A percentile compares a stretch with the other conserved stretches of the same genome.
Conservation (phyloP, 352 stramenopile genomes). For the Pythium phragmitis region DNA sequence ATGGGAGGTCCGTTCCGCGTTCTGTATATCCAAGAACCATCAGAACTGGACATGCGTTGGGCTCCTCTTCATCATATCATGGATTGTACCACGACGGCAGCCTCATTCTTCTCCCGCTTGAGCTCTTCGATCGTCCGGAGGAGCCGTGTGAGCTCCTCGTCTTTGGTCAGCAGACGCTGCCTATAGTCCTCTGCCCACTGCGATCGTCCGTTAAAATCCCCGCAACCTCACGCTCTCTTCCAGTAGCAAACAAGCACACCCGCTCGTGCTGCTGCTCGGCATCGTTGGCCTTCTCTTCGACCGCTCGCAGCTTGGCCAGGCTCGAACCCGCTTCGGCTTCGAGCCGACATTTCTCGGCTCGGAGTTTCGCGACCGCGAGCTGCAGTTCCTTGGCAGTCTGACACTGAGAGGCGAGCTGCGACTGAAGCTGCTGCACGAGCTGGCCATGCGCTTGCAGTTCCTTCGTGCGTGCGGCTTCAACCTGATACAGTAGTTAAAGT, state of each 20-base stretch:
- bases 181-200: conserved; percentile 18
- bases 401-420: conserved; percentile 27
- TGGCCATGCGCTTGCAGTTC: conserved; percentile 53
- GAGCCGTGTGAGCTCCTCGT: conserved; percentile 16
- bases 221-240: neutral
- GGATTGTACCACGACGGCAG: neutral
- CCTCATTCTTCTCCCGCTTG: neutral
- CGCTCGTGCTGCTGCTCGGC: conserved; percentile 10
- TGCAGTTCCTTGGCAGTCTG: conserved; percentile 38
- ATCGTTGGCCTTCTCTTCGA: conserved; percentile 1
- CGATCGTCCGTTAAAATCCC: too few relatives aligned
- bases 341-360: conserved; percentile 42
- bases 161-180: conserved; percentile 17
- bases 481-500: neutral
- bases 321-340: conserved; percentile 35
- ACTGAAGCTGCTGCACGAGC: conserved; percentile 35
- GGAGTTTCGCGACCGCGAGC: conserved; percentile 39
- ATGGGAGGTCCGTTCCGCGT: neutral
- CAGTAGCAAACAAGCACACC: neutral
- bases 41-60: too few relatives aligned
- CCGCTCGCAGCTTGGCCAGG: conserved; percentile 15
- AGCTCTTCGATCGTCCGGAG: conserved; percentile 7
- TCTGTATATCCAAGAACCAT: neutral
- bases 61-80: neutral
- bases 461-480: conserved; percentile 28